Evolutionary conservation across 371 early-diverging fungal species (phyloP).

Genomic region (Mortierella sp.): DNA sequence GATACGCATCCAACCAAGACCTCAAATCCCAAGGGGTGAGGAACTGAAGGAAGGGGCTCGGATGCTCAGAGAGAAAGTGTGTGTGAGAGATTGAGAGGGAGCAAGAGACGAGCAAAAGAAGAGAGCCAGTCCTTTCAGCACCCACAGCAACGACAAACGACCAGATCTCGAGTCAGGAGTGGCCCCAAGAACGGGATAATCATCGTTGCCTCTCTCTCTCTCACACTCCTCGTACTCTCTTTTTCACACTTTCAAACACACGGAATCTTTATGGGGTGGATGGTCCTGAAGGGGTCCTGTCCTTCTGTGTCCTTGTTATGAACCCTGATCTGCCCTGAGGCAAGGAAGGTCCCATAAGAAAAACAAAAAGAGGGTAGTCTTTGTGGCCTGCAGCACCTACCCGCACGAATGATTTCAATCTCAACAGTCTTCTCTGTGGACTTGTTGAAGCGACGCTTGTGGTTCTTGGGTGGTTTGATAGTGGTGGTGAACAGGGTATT

Average conservation of each 20-base stretch:
- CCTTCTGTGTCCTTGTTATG: not conserved
- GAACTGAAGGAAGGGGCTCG: conserved; percentile 18
- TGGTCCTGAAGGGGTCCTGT: no score
- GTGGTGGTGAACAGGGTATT: conserved; percentile 89
- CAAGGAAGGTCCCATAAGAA: no score
- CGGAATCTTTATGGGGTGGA: no score
- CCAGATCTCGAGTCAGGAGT: not conserved
- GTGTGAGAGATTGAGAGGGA: no score
- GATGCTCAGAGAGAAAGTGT: conserved; percentile 24
- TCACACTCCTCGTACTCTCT: no score
- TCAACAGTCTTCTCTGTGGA: conserved; percentile 91
- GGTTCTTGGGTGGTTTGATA: conserved; percentile 89
- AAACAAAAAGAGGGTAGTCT: not conserved
- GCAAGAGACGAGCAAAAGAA: conserved; percentile 22
- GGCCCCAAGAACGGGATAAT: no score
- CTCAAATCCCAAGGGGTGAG: conserved; percentile 17
- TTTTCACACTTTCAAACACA: no score
- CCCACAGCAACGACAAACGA: conserved; percentile 7
- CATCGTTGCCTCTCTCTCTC: no score
- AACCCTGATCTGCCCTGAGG: conserved; percentile 1
- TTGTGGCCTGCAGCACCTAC: conserved; percentile 51
- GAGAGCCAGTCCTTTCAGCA: conserved; percentile 25
- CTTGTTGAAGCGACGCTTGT: conserved; percentile 82
- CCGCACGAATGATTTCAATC: conserved; percentile 93
- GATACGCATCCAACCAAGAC: not conserved